These are phyloP conservation scores for Hypoxylon sp. DNA, from an alignment of 2,329 filamentous ascomycete genomes.

Conservation along the genomic window DNA sequence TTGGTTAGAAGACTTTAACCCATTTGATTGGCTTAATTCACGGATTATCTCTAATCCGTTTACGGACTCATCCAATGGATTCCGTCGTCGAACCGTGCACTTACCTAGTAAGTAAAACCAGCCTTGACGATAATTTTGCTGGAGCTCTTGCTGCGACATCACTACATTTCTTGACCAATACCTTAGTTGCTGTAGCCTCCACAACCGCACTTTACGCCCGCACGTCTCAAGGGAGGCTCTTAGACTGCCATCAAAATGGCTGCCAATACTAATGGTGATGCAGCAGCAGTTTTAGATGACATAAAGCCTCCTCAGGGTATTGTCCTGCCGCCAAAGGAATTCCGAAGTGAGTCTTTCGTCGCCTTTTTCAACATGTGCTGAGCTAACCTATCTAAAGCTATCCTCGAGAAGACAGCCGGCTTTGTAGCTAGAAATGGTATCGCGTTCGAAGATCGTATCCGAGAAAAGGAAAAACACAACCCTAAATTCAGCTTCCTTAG, in stretches of 20 bases:
- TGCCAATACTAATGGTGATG: slow-evolving; percentile 66
- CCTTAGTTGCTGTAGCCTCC: slow-evolving; percentile 32
- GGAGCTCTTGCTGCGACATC: slow-evolving; percentile 47
- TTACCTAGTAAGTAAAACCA: not conserved
- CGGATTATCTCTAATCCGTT: slow-evolving; percentile 36
- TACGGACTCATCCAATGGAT: slow-evolving; percentile 2
- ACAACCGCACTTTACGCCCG: slow-evolving; percentile 19
- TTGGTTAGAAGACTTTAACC: slow-evolving; percentile 2
- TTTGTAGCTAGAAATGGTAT: slow-evolving; percentile 82
- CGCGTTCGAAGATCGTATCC: slow-evolving; percentile 85
- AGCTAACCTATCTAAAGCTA: slow-evolving; percentile 59
- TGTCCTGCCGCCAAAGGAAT: slow-evolving; percentile 90
- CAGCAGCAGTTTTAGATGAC: slow-evolving; percentile 70
- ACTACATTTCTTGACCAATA: slow-evolving; percentile 39
- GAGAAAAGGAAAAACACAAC: slow-evolving; percentile 85
- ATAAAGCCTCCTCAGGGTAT: slow-evolving; percentile 86
- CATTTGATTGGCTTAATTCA: slow-evolving; percentile 20
- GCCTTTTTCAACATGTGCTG: slow-evolving; percentile 7
- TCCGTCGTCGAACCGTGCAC: not conserved
- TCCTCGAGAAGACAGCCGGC: slow-evolving; percentile 94
- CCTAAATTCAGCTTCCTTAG: slow-evolving; percentile 94
- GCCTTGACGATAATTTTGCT: slow-evolving; percentile 37
- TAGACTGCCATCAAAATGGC: slow-evolving; percentile 56
- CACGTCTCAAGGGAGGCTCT: slow-evolving; percentile 48
- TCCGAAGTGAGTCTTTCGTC: slow-evolving; percentile 68